Evolutionary conservation across 768 basidiomycete genomes (phyloP), one percentile per base, ranked within the genome.

Genomic region (Hericium coralloides): DNA sequence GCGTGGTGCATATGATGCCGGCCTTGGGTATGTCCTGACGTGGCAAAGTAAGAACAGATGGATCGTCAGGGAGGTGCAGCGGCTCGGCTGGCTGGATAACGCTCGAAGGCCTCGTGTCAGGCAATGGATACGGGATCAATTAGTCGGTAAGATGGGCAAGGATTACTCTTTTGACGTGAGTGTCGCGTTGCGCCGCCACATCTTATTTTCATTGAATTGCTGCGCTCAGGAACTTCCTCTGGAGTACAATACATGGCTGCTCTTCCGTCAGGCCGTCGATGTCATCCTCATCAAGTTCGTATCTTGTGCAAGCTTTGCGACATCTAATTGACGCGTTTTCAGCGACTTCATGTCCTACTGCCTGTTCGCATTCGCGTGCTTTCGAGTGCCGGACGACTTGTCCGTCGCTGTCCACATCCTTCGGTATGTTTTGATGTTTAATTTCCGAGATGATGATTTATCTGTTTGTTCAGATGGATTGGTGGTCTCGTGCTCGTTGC

Each of bases 301-400:
- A n/a, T 18, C 7, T 45, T 20, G 15, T 20, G 17, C 9, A 18
- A 9, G 6, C 15, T 7, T 10, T 10, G 7, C 12, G 15, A 45
- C n/a, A 8, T 20, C 20, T 20, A 53, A 60, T 49, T 37, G 12
- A 60, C 41, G 61, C 12, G 54, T 41, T 49, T 22, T 17, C 66
- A 97, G 94, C 68, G 95, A 98, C 68, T 98, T 98, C 69, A 66
- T 95, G 64, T 85, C 95, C 4, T 98, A 98, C 69, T 90, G 87
- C 72, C 82, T 97, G 80, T 98, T 97, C 69, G 92, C 94, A 0
- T 89, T 95, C 73, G 83, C 95, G 22, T 94, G 90, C 69, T 92
- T 94, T 73, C 83, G 92, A 6, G 82, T 93, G 23, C 93, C 95
- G 0, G 76, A 84, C 38, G 85, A 82, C 45, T 25, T n/a, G 25